Evolutionary conservation across 192 early-diverging fungal genomes (phyloP), one percentile per base, ranked within the genome.

Genomic region (Coemansia sp.): DNA sequence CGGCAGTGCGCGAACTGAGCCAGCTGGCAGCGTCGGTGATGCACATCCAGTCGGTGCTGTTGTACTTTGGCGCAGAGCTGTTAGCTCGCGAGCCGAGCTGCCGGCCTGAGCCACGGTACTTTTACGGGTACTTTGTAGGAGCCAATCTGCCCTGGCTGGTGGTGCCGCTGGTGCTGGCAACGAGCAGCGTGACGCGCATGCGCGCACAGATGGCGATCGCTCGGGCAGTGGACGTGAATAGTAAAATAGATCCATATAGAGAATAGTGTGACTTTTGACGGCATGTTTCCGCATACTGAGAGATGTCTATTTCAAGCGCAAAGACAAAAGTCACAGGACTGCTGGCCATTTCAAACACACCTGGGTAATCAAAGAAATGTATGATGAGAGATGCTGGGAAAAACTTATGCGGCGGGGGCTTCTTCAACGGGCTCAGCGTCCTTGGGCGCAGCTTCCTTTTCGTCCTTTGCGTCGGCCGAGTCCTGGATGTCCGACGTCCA

Each of bases 401-500:
- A 52, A 52, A 56, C 22, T 64, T 70, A 71, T 15, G 76, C 71
- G 43, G 51, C 60, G 21, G 53, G 58, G n/a, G 59, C 64, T 25
- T 55, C 61, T 6, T 75, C 64, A 2, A 51, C 68, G 51, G 76
- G 27, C 38, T 66, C 74, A 10, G 59, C 59, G 12, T 62, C 64
- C 58, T 65, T 66, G 49, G 67, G 50, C 14, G 45, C 67, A 12
- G 67, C 68, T 29, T 64, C 62, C 65, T 76, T 75, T 24, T 64
- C 59, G 19, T 41, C 62, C 39, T 64, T 57, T 53, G 64, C 67
- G 43, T 73, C 71, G 23, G 68, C 69, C 12, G 55, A 68, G 71
- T 84, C 73, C 69, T 91, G 89, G 68, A 93, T 83, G 73, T 95
- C 93, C 12, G 93, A 91, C 59, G 94, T 94, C 96, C 96, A 98